Evolutionary conservation across 2,329 filamentous ascomycete genomes (phyloP).

Genomic region (Coniosporium tulheliwenetii): DNA sequence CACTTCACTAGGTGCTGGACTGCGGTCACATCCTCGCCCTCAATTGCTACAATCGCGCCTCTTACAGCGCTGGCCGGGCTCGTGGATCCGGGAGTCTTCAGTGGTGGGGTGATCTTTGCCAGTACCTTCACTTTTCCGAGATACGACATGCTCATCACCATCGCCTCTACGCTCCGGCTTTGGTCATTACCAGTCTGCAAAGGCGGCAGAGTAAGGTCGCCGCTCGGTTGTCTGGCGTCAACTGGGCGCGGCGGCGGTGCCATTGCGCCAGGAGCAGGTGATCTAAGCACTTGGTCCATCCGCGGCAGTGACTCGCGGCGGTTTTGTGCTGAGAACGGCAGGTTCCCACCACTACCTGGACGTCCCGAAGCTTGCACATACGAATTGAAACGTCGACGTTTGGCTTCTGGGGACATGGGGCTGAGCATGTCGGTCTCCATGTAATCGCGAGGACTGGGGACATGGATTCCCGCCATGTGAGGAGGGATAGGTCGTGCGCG

Average conservation of each 20-base stretch:
- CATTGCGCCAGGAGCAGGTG: constrained; percentile 29
- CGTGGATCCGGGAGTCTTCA: constrained; percentile 18
- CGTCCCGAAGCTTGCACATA: neutral
- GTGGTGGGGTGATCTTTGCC: constrained; percentile 56
- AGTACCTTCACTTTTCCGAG: constrained; percentile 64
- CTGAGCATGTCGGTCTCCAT: constrained; percentile 4
- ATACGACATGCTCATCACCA: constrained; percentile 62
- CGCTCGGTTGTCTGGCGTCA: constrained; percentile 1
- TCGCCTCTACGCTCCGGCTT: constrained; percentile 43
- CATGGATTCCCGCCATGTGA: neutral
- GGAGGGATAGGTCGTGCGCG: neutral
- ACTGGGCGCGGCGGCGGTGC: constrained; percentile 38
- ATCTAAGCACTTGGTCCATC: constrained; percentile 14
- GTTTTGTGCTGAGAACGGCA: constrained; percentile 2
- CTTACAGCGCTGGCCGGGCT: constrained; percentile 30
- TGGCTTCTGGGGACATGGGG: constrained; percentile 38
- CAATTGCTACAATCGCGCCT: constrained; percentile 71
- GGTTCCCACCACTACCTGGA: neutral
- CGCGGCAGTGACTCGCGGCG: constrained; percentile 27
- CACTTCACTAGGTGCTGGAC: constrained; percentile 51
- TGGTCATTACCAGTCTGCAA: constrained; percentile 31
- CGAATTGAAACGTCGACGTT: constrained; percentile 44
- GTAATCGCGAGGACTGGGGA: neutral
- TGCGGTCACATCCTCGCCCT: constrained; percentile 53
- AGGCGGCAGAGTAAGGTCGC: constrained; percentile 35